phyloP scores from a whole-genome alignment of 768 basidiomycete genomes.

The Lyophyllum atratum region DNA sequence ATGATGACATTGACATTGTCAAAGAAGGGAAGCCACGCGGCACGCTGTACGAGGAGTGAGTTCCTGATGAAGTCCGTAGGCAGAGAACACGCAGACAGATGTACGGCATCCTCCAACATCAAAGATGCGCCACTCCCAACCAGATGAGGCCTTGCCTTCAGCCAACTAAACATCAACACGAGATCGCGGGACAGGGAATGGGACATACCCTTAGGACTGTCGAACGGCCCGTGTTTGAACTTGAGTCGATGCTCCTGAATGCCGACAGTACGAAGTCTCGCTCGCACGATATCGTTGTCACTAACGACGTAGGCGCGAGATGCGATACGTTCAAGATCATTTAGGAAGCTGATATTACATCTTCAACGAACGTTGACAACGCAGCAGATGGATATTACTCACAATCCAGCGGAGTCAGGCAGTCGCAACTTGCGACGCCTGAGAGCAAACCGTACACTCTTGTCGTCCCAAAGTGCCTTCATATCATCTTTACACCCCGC shows the following conservation, averaged over 20 bases:
- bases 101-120: slow-evolving; percentile 80
- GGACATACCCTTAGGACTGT: slow-evolving; percentile 32
- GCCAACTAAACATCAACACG: background rate
- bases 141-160: slow-evolving; percentile 31
- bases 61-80: background rate
- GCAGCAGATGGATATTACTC: slow-evolving; percentile 23
- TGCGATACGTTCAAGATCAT: slow-evolving; percentile 68
- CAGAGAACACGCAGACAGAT: slow-evolving; percentile 40
- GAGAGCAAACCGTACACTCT: slow-evolving; percentile 50
- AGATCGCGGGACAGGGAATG: background rate
- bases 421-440: slow-evolving; percentile 48
- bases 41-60: slow-evolving; percentile 47
- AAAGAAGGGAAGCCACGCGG: slow-evolving; percentile 81
- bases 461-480: slow-evolving; percentile 63
- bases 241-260: slow-evolving; percentile 65
- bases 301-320: slow-evolving; percentile 60
- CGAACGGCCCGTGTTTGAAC: slow-evolving; percentile 46
- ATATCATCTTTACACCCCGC: slow-evolving; percentile 64
- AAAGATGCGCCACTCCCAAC: slow-evolving; percentile 70
- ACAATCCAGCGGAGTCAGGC: slow-evolving; percentile 72
- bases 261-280: slow-evolving; percentile 68
- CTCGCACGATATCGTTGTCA: slow-evolving; percentile 74
- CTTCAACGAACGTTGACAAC: background rate
- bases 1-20: slow-evolving; percentile 79
- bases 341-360: slow-evolving; percentile 57